Evolutionary conservation across 1,284 basidiomycete species (phyloP), one percentile per base, ranked within the genome.

Genomic region (Microbotryomycetes sp.): DNA sequence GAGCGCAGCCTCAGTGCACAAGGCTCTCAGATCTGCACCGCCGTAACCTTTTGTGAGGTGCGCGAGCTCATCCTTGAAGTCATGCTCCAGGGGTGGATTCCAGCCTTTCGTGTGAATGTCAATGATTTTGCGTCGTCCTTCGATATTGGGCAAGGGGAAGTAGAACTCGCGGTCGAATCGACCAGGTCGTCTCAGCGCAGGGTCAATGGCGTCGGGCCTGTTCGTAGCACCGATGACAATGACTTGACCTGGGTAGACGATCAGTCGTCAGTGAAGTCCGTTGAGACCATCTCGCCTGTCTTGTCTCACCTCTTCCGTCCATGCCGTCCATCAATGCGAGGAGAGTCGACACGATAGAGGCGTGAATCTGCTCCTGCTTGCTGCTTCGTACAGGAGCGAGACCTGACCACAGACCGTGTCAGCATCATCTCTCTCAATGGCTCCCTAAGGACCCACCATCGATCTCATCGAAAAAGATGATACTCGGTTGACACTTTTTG

Each of bases 161-260:
- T 97, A 98, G 76, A 99, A 98, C 76, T 99, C 96, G 65, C 96
- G 81, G 76, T 99, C 96, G 74, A 99, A 99, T 62, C 96, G 82
- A 15, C 96, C 96, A 0, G 96, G 96, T 36, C 96, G 81, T 47
- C 96, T 82, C 50, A 99, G 77, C 0, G 96, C 96, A 32, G 96
- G 92, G 76, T 99, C 96, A 60, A 99, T 87, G 14, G 92, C 89
- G 76, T 99, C 96, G 0, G 94, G 94, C 62, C 96, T 78, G 75
- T 99, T 99, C 9, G 96, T 99, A 1, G 96, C 96, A 30, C 96
- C 94, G 69, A 97, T 97, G 49, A 98, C 90, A n/a, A 97, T 85
- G 26, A 98, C 93, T 76, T 97, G 92, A 2, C 80, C 79, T 55
- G 53, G 53, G 48, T 42, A n/a, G 14, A 9, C 6, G 14, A 25